phyloP scores from a whole-genome alignment of 2,329 filamentous ascomycete species.

The Paecilomyces niveus region DNA sequence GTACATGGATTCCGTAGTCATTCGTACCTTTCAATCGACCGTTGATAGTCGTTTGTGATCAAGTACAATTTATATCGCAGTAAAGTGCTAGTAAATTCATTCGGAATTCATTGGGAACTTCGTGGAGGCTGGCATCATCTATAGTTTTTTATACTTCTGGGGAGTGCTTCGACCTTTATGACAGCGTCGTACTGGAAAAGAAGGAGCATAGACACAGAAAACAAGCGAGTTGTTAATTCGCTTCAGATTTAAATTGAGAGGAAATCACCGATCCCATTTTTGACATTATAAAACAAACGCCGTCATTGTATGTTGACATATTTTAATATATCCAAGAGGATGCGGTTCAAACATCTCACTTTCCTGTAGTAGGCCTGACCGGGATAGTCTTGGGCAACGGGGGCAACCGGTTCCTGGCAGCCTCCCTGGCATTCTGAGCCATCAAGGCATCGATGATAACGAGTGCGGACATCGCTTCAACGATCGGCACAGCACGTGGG shows the following conservation, averaged over 20 bases:
- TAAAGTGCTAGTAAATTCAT: not conserved
- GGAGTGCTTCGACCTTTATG: not conserved
- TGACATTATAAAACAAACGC: not conserved
- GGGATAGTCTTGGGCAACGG: conserved; percentile 30
- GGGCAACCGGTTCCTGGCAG: conserved; percentile 41
- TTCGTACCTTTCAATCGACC: no score
- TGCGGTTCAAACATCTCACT: not conserved
- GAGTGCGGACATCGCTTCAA: conserved; percentile 81
- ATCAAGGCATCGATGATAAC: conserved; percentile 81
- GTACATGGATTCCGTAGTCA: not conserved
- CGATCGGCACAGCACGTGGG: conserved; percentile 65
- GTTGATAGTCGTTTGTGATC: not conserved
- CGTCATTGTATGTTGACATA: not conserved
- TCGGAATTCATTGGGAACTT: not conserved
- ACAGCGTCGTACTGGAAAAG: not conserved
- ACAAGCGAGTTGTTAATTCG: not conserved
- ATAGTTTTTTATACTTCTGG: not conserved
- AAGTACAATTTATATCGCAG: not conserved
- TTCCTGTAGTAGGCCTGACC: conserved; percentile 11
- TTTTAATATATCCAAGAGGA: not conserved
- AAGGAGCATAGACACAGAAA: not conserved
- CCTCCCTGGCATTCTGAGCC: conserved; percentile 64
- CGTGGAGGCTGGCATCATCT: not conserved
- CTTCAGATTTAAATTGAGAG: not conserved
- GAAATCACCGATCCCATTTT: not conserved